These are phyloP conservation scores for Penicillium decumbens DNA, from an alignment of 2,329 filamentous ascomycete species.

Conservation along the genomic window DNA sequence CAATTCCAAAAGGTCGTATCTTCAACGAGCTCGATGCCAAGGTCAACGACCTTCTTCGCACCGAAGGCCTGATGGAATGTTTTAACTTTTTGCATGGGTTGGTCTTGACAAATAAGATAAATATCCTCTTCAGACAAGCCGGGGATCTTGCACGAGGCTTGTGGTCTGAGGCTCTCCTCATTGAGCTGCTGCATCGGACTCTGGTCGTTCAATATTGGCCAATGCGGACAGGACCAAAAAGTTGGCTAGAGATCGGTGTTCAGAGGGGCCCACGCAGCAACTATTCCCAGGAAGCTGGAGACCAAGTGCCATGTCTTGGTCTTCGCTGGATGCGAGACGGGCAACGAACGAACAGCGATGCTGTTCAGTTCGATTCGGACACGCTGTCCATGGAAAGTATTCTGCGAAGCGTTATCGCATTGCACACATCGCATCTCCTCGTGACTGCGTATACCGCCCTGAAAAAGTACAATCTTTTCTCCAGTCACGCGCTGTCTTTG, in stretches of 20 bases:
- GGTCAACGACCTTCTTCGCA: conserved; percentile 66
- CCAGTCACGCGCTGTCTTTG: conserved; percentile 56
- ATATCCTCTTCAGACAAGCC: conserved; percentile 73
- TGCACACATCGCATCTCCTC: conserved; percentile 69
- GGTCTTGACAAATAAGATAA: conserved; percentile 84
- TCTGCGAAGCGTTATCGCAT: conserved; percentile 67
- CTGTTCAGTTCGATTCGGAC: conserved; percentile 63
- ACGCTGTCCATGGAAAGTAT: conserved; percentile 69
- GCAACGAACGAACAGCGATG: conserved; percentile 64
- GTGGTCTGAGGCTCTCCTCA: conserved; percentile 73
- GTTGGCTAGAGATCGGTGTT: conserved; percentile 85
- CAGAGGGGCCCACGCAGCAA: conserved; percentile 25
- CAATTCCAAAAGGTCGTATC: conserved; percentile 59
- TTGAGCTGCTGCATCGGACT: conserved; percentile 75
- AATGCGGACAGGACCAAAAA: conserved; percentile 66
- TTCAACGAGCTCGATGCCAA: conserved; percentile 63
- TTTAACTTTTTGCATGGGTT: conserved; percentile 85
- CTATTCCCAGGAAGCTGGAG: conserved; percentile 4
- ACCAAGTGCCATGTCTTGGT: conserved; percentile 33
- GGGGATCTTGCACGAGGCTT: conserved; percentile 61
- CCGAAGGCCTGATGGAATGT: conserved; percentile 70
- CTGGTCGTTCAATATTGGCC: conserved; percentile 91
- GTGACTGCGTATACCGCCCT: conserved; percentile 61
- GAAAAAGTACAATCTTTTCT: conserved; percentile 56
- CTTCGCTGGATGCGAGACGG: conserved; percentile 79